Percentiles rank a stretch among this genome's conserved stretches.
Evolutionary conservation across 2,329 filamentous ascomycete species (phyloP).

Genomic region (Colletotrichum sp.): DNA sequence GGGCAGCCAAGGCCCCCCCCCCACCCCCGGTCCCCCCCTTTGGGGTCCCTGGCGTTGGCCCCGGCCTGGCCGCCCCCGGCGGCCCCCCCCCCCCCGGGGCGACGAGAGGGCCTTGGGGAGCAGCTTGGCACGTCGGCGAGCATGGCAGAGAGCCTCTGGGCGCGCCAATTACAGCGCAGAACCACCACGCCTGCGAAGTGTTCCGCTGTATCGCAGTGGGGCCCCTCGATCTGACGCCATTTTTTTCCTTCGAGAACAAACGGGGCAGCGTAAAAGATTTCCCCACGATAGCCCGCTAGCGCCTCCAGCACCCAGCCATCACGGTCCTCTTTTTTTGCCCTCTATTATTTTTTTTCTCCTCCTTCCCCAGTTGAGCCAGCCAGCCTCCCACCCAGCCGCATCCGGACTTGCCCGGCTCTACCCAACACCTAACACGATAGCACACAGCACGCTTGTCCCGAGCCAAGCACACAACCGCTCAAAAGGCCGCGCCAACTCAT

Average conservation of each 20-base stretch:
- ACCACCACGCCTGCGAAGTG: neutral
- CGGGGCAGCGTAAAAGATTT: conserved; percentile 2
- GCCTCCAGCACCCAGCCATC: neutral
- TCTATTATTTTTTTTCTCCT: neutral
- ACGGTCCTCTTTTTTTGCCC: neutral
- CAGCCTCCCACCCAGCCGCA: neutral
- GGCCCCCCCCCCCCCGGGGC: neutral
- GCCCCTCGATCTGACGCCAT: conserved; percentile 15
- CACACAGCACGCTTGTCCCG: neutral
- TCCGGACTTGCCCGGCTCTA: conserved; percentile 9
- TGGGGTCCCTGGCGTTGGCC: too few species aligned
- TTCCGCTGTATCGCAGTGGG: neutral
- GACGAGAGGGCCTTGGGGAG: neutral
- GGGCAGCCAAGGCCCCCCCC: too few species aligned
- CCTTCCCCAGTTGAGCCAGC: neutral
- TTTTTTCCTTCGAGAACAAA: conserved; percentile 21
- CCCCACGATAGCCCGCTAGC: conserved; percentile 9
- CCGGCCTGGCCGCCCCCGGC: too few species aligned
- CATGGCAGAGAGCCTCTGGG: neutral
- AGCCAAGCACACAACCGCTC: neutral
- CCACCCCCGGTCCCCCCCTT: too few species aligned
- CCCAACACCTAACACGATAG: neutral
- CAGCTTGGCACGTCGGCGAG: neutral
- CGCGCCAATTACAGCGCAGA: neutral
- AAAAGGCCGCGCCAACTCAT: neutral